phyloP scores from a whole-genome alignment of 192 early-diverging fungal species.

The Coemansia sp. region DNA sequence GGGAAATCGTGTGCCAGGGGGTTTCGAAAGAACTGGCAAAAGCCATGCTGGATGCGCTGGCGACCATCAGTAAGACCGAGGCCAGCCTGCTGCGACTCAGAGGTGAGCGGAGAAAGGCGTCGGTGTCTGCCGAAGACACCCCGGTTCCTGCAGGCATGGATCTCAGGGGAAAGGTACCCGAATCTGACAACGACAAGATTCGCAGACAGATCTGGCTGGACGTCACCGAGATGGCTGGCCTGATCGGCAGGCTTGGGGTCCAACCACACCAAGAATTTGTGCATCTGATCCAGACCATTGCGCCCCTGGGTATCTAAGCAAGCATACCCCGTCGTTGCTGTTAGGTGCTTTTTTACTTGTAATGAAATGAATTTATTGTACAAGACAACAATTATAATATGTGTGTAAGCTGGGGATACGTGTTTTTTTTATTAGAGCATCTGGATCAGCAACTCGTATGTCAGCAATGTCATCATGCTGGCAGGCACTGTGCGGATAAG shows the following conservation, averaged over 20 bases:
- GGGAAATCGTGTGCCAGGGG: constrained; percentile 12
- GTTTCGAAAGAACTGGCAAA: constrained; percentile 33
- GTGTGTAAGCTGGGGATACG: background rate
- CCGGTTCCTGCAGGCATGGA: constrained; percentile 35
- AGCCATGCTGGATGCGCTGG: constrained; percentile 28
- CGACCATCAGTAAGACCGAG: constrained; percentile 50
- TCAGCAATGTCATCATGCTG: constrained; percentile 81
- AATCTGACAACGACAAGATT: constrained; percentile 49
- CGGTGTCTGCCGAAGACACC: constrained; percentile 9
- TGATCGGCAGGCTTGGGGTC: constrained; percentile 13
- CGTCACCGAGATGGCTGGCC: constrained; percentile 16
- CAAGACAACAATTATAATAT: background rate
- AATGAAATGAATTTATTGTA: too few species aligned
- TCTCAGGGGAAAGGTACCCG: constrained; percentile 25
- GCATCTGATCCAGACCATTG: constrained; percentile 15
- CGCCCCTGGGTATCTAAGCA: constrained; percentile 23
- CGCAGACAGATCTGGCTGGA: constrained; percentile 52
- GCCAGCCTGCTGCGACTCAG: constrained; percentile 44
- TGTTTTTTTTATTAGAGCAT: constrained; percentile 37
- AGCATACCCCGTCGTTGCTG: too few species aligned
- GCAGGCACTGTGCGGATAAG: constrained; percentile 88
- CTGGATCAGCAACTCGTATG: constrained; percentile 83
- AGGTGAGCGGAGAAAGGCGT: background rate
- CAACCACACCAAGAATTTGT: constrained; percentile 25
- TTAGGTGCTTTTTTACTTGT: too few species aligned